Percentiles rank a stretch among this genome's conserved stretches.
phyloP scores from a whole-genome alignment of 768 basidiomycete species.

The Termitomyces sp. region DNA sequence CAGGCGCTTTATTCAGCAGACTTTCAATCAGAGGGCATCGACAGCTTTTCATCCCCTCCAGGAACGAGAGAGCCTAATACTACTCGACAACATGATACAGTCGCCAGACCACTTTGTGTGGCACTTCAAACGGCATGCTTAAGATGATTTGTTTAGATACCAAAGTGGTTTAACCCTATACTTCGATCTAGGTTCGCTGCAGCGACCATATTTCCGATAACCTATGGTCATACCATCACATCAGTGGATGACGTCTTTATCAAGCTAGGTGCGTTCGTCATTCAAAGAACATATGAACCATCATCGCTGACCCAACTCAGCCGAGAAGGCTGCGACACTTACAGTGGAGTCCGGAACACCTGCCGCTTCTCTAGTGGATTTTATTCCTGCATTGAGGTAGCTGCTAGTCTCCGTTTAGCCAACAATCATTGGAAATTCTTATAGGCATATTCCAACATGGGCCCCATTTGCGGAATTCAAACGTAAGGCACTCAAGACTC shows the following conservation, averaged over 20 bases:
- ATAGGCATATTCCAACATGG: conserved; percentile 47
- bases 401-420: background rate
- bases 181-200: conserved; percentile 37
- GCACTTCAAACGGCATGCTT: conserved; percentile 38
- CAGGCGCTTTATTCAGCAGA: conserved; percentile 45
- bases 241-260: conserved; percentile 43
- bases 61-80: conserved; percentile 35
- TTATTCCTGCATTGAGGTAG: conserved; percentile 42
- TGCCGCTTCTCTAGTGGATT: conserved; percentile 45
- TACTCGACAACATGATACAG: conserved; percentile 36
- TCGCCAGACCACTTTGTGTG: conserved; percentile 35
- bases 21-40: conserved; percentile 43
- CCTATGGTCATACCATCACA: conserved; percentile 42
- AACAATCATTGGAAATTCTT: background rate
- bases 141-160: background rate
- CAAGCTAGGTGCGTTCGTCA: conserved; percentile 30
- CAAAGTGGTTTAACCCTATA: background rate
- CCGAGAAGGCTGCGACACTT: conserved; percentile 41
- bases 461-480: conserved; percentile 46
- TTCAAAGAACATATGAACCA: background rate
- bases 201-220: conserved; percentile 44
- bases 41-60: conserved; percentile 37
- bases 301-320: conserved; percentile 20
- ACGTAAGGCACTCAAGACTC: conserved; percentile 36
- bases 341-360: conserved; percentile 44